Percentiles rank a stretch among this genome's conserved stretches.
These are phyloP conservation scores for Dipteronia dyeriana DNA, from an alignment of 345 rosid genomes.

Conservation along the genomic window DNA sequence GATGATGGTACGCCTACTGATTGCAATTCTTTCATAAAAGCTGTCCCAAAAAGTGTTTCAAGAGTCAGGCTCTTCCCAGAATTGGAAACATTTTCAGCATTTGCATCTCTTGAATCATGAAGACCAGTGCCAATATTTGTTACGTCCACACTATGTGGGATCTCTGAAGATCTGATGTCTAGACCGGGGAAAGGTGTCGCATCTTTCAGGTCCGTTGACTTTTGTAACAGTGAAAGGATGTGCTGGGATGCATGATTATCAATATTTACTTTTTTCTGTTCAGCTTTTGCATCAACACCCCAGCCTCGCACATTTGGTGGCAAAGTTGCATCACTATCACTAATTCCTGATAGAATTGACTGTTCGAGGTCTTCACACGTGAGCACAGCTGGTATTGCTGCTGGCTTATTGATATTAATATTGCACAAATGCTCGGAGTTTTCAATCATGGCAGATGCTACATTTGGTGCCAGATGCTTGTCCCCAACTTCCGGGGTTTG, in stretches of 20 bases:
- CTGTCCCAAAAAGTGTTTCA: conserved; percentile 90
- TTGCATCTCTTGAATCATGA: conserved; percentile 40
- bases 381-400: conserved; percentile 64
- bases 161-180: conserved; percentile 34
- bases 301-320: conserved; percentile 35
- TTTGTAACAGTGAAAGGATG: conserved; percentile 84
- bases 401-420: conserved; percentile 28
- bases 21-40: conserved; percentile 93
- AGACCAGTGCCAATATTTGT: conserved; percentile 21
- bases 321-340: conserved; percentile 44
- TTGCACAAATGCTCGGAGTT: conserved; percentile 32
- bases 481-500: conserved; percentile 40
- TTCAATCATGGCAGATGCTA: conserved; percentile 26
- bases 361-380: conserved; percentile 99
- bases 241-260: conserved; percentile 80
- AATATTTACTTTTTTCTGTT: conserved; percentile 44
- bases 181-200: conserved; percentile 23
- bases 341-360: conserved; percentile 74
- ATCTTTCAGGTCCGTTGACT: conserved; percentile 42
- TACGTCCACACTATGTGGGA: conserved; percentile 23
- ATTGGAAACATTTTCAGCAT: conserved; percentile 32
- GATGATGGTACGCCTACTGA: conserved; percentile 67
- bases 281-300: conserved; percentile 41
- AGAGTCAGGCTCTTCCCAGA: conserved; percentile 74
- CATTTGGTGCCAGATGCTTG: conserved; percentile 27